These are phyloP conservation scores for Epichloe uncinata DNA, from an alignment of 2,329 filamentous ascomycete genomes.

Conservation along the genomic window DNA sequence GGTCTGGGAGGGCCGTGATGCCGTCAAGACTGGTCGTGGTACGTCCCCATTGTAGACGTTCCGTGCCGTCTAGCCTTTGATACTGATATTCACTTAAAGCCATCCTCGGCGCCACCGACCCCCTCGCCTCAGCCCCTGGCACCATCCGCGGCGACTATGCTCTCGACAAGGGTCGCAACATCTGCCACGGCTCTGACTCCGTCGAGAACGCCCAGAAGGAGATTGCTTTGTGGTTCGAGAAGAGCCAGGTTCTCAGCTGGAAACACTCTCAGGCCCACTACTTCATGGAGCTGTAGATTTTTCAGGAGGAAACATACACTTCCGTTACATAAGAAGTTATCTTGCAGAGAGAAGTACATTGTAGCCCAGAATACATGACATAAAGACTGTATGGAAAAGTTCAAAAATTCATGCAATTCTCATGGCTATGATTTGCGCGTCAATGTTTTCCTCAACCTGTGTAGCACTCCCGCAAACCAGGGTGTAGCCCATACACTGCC, in stretches of 20 bases:
- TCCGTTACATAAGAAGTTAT: neutral
- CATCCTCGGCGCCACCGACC: conserved; percentile 98
- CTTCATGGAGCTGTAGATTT: conserved; percentile 81
- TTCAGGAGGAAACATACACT: neutral
- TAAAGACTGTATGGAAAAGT: conserved; percentile 1
- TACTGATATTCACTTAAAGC: conserved; percentile 27
- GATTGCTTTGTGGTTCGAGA: conserved; percentile 96
- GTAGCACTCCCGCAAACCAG: conserved; percentile 66
- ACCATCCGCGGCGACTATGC: conserved; percentile 95
- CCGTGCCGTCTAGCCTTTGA: neutral
- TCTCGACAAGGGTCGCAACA: conserved; percentile 79
- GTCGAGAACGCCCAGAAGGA: conserved; percentile 99
- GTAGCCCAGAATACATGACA: neutral
- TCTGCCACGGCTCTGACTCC: conserved; percentile 98
- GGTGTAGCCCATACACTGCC: conserved; percentile 81
- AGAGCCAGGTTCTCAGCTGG: conserved; percentile 73
- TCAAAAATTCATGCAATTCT: neutral
- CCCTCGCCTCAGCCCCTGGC: conserved; percentile 81
- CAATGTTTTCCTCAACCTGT: conserved; percentile 25
- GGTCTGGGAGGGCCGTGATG: conserved; percentile 99
- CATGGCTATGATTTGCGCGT: conserved; percentile 13
- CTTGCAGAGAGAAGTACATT: neutral
- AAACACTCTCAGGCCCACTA: conserved; percentile 77
- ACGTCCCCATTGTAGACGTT: conserved; percentile 24
- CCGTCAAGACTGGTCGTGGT: conserved; percentile 95